Conservation (phyloP, 331 rosid genomes). For the Rosa hybrid region DNA sequence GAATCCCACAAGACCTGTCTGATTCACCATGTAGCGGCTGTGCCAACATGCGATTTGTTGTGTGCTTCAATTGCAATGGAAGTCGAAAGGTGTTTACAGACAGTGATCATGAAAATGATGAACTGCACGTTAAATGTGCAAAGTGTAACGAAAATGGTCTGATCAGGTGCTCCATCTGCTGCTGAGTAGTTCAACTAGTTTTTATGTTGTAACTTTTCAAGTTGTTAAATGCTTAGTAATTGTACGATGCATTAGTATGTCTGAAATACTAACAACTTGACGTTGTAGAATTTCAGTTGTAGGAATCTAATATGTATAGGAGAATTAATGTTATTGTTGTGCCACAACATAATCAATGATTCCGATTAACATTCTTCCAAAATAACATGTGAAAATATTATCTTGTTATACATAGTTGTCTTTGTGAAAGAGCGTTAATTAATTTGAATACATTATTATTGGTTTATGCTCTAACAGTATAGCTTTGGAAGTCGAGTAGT, state of each 20-base stretch:
- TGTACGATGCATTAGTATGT: not conserved
- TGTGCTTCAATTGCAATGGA: conserved; percentile 47
- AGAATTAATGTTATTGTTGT: not conserved
- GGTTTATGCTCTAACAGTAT: not conserved
- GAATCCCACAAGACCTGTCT: conserved; percentile 44
- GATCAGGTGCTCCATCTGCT: conserved; percentile 75
- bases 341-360: not conserved
- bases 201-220: not conserved
- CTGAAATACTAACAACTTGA: conserved; percentile 1
- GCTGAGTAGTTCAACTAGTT: conserved; percentile 39
- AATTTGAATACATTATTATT: not conserved
- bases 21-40: conserved; percentile 59
- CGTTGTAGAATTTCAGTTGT: conserved; percentile 12
- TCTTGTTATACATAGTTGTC: not conserved
- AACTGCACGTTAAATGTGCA: conserved; percentile 51
- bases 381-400: not conserved
- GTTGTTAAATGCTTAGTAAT: not conserved
- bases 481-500: not conserved
- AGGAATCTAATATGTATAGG: not conserved
- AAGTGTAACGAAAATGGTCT: conserved; percentile 94
- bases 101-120: conserved; percentile 16
- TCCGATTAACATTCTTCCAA: not conserved
- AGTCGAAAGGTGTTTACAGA: conserved; percentile 52
- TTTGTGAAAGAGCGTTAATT: not conserved
- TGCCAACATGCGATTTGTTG: conserved; percentile 57